These are phyloP conservation scores for Scopulariopsis brevicaulis DNA, from an alignment of 2,329 filamentous ascomycete genomes.

Conservation along the genomic window DNA sequence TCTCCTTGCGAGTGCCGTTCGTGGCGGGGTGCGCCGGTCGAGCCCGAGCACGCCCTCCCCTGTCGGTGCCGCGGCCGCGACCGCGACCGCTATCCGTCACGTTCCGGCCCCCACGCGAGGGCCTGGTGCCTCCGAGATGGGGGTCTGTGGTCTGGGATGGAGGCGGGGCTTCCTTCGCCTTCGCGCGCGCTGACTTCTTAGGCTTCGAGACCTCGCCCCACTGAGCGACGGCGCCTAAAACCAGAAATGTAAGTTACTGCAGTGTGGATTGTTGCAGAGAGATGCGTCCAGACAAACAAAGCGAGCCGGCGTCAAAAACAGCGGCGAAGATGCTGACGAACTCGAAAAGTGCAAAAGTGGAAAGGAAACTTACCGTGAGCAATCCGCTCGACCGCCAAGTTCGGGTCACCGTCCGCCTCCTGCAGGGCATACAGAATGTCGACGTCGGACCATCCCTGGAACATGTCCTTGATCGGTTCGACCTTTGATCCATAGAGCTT, in stretches of 20 bases:
- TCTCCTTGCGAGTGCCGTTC: conserved; percentile 52
- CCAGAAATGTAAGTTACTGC: background rate
- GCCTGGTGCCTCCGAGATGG: conserved; percentile 19
- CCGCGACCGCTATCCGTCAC: conserved; percentile 51
- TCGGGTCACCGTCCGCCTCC: conserved; percentile 73
- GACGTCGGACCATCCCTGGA: conserved; percentile 89
- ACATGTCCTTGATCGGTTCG: conserved; percentile 78
- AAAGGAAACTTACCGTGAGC: conserved; percentile 51
- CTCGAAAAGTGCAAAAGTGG: background rate
- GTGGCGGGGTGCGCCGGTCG: conserved; percentile 44
- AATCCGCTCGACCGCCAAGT: conserved; percentile 65
- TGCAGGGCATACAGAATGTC: conserved; percentile 88
- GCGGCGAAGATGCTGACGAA: background rate
- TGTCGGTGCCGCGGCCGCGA: conserved; percentile 50
- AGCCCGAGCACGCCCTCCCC: conserved; percentile 50
- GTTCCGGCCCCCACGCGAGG: conserved; percentile 49
- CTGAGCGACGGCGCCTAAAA: conserved; percentile 63
- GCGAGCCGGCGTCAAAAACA: background rate
- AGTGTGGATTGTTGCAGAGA: conserved; percentile 3
- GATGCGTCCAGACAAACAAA: background rate
- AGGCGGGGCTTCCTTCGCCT: conserved; percentile 51
- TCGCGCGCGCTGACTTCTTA: conserved; percentile 66
- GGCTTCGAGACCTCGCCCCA: conserved; percentile 77
- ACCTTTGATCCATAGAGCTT: conserved; percentile 77
- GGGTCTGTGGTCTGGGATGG: conserved; percentile 26